Base-by-base conservation (phyloP, 805 yeast species). In the Candida ulmi region DNA sequence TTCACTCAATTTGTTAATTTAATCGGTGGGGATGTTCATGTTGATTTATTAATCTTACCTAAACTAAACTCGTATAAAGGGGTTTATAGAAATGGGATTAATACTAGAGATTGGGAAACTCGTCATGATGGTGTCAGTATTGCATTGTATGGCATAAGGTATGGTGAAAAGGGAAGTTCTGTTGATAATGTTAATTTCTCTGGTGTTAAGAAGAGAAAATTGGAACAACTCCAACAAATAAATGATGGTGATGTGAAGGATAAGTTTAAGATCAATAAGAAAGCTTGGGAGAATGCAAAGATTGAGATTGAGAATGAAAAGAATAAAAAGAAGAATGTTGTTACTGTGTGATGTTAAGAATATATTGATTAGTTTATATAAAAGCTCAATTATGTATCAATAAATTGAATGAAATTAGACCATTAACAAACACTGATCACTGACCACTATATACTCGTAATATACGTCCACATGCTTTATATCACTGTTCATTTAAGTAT, bases 61-160 rank as follows among this genome's bases (percentile, higher is more conserved):
- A 63, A 76, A 2, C 64, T 93, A 35, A 65, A 66, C n/a, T 44
- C 52, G 27, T 91, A 93, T 54, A 58, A 62, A 16, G 95, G 96
- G 1, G 66, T 72, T 28, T 80, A 60, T 54, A 71, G 84, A 35
- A 70, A 84, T 59, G 90, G 84, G 6, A 63, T 90, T 44, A 76
- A 78, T 52, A 78, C 95, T 2, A 71, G 97, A 37, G 60, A 76
- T 4, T 91, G 98, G 97, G 55, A 58, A 2, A 54, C 68, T 11
- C 62, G 62, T 7, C 99, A 91, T 57, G 87, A 84, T 54, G 99
- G 99, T 2, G 71, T 80, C 33, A 83, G 95, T 30, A 68, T 72
- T 40, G 79, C 82, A 5, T 65, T 93, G 3, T 75, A 73, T 46
- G 57, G 62, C 8, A 60, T 67, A 12, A 50, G 60, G 15, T 53